phyloP scores from a whole-genome alignment of 2,329 filamentous ascomycete species.

The Teratosphaeria epicoccoides region DNA sequence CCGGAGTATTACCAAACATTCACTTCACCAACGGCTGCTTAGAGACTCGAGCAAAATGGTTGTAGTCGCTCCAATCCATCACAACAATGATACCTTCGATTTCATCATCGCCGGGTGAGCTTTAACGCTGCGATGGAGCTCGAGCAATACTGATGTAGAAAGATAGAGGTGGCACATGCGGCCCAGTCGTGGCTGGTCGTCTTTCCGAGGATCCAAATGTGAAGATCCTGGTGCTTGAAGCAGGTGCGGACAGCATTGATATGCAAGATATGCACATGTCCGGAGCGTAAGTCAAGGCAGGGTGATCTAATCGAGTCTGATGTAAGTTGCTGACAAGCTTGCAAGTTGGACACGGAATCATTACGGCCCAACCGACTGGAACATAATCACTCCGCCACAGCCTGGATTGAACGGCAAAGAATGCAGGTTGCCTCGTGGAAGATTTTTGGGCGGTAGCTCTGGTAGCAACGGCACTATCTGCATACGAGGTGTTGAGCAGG shows the following conservation, averaged over 20 bases:
- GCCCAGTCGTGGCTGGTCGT: conserved; percentile 12
- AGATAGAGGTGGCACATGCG: conserved; percentile 8
- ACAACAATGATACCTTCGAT: conserved; percentile 9
- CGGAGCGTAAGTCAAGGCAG: conserved; percentile 24
- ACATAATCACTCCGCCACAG: conserved; percentile 27
- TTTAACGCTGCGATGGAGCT: background rate
- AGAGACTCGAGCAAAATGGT: background rate
- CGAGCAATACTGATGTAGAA: conserved; percentile 3
- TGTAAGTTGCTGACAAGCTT: background rate
- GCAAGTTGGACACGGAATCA: conserved; percentile 20
- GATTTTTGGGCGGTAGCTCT: conserved; percentile 25
- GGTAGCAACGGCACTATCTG: conserved; percentile 26
- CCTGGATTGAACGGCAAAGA: conserved; percentile 9
- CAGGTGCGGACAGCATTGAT: conserved; percentile 25
- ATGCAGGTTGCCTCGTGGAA: conserved; percentile 14
- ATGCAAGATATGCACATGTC: conserved; percentile 38
- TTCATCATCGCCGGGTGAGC: conserved; percentile 17
- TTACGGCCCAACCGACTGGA: conserved; percentile 36
- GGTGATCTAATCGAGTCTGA: background rate
- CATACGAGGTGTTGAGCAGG: conserved; percentile 15
- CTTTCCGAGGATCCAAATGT: conserved; percentile 12
- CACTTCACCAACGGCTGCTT: too few relatives aligned
- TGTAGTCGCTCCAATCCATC: background rate
- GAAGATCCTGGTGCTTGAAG: conserved; percentile 24
- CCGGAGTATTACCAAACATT: too few relatives aligned